Percentiles rank a stretch among this genome's conserved stretches.
Conservation (phyloP, 345 rosid genomes). For the Citrus hindsii region DNA sequence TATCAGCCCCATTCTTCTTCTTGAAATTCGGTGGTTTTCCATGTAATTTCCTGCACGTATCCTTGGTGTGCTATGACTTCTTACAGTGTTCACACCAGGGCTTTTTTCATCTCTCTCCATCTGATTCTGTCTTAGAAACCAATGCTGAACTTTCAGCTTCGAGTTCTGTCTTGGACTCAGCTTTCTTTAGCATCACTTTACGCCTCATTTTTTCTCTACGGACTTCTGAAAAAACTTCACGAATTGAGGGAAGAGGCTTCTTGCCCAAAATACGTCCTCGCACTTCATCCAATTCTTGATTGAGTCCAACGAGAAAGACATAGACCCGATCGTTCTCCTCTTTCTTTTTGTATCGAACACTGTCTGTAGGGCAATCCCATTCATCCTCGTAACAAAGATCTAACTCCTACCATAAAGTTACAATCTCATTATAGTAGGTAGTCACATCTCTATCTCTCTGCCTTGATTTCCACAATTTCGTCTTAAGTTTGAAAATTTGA, state of each 20-base stretch:
- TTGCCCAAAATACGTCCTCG: background rate
- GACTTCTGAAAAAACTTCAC: background rate
- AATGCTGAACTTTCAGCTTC: background rate
- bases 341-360: background rate
- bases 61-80: background rate
- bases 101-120: background rate
- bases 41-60: background rate
- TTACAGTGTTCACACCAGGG: background rate
- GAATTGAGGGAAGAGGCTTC: background rate
- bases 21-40: background rate
- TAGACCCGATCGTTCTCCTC: background rate
- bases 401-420: too few species aligned
- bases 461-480: too few species aligned
- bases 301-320: background rate
- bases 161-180: too few species aligned
- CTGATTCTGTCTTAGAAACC: background rate
- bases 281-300: background rate
- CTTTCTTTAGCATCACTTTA: background rate
- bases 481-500: too few species aligned
- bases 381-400: too few species aligned
- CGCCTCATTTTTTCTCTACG: background rate
- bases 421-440: too few species aligned
- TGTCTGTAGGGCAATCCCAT: too few species aligned
- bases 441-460: too few species aligned
- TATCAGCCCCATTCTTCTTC: too few species aligned